Evolutionary conservation across 192 early-diverging fungal genomes (phyloP).

Genomic region (Backusella westeae): DNA sequence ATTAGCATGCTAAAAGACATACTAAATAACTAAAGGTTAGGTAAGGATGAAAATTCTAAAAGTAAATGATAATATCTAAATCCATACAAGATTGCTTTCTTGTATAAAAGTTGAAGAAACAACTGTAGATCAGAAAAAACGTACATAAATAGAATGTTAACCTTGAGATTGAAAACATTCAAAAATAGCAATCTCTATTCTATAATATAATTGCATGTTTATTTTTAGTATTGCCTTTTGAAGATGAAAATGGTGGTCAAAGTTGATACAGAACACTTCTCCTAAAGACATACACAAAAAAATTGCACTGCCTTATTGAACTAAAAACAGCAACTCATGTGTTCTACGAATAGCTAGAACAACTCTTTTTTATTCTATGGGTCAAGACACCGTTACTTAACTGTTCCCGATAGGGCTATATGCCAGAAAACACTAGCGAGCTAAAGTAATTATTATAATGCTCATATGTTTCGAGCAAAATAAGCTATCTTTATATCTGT

Average conservation of each 20-base stretch:
- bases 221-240: not conserved
- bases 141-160: not conserved
- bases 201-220: not conserved
- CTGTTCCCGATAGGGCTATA: no score
- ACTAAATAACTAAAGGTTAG: not conserved
- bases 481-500: not conserved
- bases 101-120: not conserved
- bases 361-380: not conserved
- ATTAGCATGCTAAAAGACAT: not conserved
- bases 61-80: not conserved
- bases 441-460: not conserved
- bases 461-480: not conserved
- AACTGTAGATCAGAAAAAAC: not conserved
- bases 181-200: not conserved
- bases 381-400: not conserved
- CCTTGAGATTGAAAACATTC: not conserved
- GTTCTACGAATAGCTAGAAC: not conserved
- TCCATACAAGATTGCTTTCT: not conserved
- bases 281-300: not conserved
- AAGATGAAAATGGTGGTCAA: not conserved
- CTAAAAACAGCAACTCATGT: not conserved
- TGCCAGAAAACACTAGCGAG: not conserved
- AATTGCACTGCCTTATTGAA: not conserved
- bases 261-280: not conserved
- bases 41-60: not conserved